Evolutionary conservation across 2,329 filamentous ascomycete species (phyloP).

Genomic region (Alternaria atra): DNA sequence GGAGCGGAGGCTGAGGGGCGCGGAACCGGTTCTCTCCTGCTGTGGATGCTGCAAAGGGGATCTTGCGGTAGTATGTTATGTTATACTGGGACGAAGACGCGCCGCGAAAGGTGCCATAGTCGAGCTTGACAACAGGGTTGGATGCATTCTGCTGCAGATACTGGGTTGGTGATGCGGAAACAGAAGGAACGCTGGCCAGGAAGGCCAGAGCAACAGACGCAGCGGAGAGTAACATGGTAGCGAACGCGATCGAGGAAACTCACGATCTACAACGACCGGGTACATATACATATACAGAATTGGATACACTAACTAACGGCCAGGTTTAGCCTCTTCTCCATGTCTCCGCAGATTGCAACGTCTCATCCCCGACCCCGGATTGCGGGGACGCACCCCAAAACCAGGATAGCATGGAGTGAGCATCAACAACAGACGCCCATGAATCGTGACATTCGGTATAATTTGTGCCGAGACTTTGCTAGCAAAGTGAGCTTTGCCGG

Average conservation of each 20-base stretch:
- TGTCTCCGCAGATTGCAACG: slow-evolving; percentile 35
- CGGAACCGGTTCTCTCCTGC: slow-evolving; percentile 67
- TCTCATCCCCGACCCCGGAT: slow-evolving; percentile 22
- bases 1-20: slow-evolving; percentile 65
- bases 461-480: slow-evolving; percentile 8
- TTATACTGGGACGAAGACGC: slow-evolving; percentile 63
- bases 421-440: neutral
- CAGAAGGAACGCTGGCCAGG: slow-evolving; percentile 12
- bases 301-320: neutral
- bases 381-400: slow-evolving; percentile 21
- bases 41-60: slow-evolving; percentile 69
- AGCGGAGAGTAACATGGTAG: slow-evolving; percentile 25
- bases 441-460: slow-evolving; percentile 20
- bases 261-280: neutral
- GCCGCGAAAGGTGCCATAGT: slow-evolving; percentile 60
- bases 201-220: slow-evolving; percentile 12
- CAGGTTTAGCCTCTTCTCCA: slow-evolving; percentile 34
- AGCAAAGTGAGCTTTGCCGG: neutral
- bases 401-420: slow-evolving; percentile 2
- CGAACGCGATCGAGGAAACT: neutral
- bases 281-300: neutral
- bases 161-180: slow-evolving; percentile 19
- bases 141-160: slow-evolving; percentile 17
- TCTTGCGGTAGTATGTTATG: slow-evolving; percentile 67
- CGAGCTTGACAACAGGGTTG: slow-evolving; percentile 38